Evolutionary conservation across 2,329 filamentous ascomycete genomes (phyloP), one percentile per base, ranked within the genome.

Genomic region (Colletotrichum gigasporum): DNA sequence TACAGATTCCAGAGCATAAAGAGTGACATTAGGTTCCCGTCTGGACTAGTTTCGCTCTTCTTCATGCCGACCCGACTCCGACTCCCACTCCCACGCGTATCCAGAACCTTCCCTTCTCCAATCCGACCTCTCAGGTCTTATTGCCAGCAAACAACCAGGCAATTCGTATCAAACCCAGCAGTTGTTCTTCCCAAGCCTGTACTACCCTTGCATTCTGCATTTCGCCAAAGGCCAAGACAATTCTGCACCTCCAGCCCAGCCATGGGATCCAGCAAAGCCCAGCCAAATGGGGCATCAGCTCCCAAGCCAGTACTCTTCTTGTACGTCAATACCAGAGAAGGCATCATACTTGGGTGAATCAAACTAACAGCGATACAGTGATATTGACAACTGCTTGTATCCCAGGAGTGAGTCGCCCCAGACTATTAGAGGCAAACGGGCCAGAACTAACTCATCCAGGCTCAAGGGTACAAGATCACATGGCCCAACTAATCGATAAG

Each of bases 381-480:
- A 99, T 75, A 98, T 99, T 74, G 96, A 99, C 83, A 99, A 99
- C 75, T 99, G 96, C 79, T 87, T 98, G 59, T 98, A 97, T 73
- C 89, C 94, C 0, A 94, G 91, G 79, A 94, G 92, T 94, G 74
- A 78, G 86, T 75, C 5, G 11, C 4, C 11, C 7, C 5, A 26
- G 4, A 20, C 12, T 48, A 26, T 7, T 12, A 16, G 2, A n/a
- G 3, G 8, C 28, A 39, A 16, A 10, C 32, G 5, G 12, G 10
- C 35, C n/a, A 22, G 55, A 39, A 11, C 61, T 65, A 47, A 65
- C 32, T 8, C n/a, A 3, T 20, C 9, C 66, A 90, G 91, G 87
- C 74, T 88, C 88, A 69, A 91, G 91, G 71, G 93, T 99, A 45
- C 92, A 96, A 73, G 90, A 96, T 73, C 84, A 92, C 73, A 98